These are phyloP conservation scores for Nothomitra cinnamomea DNA, from an alignment of 2,329 filamentous ascomycete species.

Conservation along the genomic window DNA sequence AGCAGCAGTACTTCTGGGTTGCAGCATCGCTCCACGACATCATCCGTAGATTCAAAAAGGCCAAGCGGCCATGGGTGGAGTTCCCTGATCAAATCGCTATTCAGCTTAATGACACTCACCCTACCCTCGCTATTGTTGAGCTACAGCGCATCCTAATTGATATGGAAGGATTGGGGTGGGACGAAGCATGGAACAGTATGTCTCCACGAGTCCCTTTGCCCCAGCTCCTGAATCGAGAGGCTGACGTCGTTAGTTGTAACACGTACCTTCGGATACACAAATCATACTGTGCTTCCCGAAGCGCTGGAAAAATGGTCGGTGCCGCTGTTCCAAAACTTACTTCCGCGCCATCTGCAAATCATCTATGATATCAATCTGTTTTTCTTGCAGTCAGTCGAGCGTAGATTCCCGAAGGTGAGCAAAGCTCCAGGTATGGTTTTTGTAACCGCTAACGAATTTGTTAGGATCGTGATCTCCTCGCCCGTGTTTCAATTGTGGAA, in stretches of 20 bases:
- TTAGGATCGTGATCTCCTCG: slow-evolving; percentile 61
- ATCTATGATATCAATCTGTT: slow-evolving; percentile 96
- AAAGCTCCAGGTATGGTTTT: neutral
- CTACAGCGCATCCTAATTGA: slow-evolving; percentile 85
- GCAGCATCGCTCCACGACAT: slow-evolving; percentile 93
- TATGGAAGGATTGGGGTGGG: slow-evolving; percentile 80
- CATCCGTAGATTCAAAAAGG: slow-evolving; percentile 95
- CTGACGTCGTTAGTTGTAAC: slow-evolving; percentile 24
- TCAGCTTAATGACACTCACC: slow-evolving; percentile 95
- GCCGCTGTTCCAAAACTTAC: slow-evolving; percentile 73
- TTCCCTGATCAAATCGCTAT: slow-evolving; percentile 94
- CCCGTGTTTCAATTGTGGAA: slow-evolving; percentile 89
- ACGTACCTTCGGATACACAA: slow-evolving; percentile 80
- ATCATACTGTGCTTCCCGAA: slow-evolving; percentile 94
- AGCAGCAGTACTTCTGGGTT: slow-evolving; percentile 99
- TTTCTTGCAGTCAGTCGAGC: slow-evolving; percentile 85
- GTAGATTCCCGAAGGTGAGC: slow-evolving; percentile 53
- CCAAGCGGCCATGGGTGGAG: slow-evolving; percentile 74
- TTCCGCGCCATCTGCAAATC: slow-evolving; percentile 88
- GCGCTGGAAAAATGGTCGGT: slow-evolving; percentile 98
- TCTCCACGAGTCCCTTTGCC: neutral
- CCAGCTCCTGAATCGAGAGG: slow-evolving; percentile 10
- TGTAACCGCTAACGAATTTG: neutral
- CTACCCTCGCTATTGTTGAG: slow-evolving; percentile 89
- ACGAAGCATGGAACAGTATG: slow-evolving; percentile 61